Evolutionary conservation across 148 eudicot genomes (phyloP).

Genomic region (Vaccinium myrtillus): DNA sequence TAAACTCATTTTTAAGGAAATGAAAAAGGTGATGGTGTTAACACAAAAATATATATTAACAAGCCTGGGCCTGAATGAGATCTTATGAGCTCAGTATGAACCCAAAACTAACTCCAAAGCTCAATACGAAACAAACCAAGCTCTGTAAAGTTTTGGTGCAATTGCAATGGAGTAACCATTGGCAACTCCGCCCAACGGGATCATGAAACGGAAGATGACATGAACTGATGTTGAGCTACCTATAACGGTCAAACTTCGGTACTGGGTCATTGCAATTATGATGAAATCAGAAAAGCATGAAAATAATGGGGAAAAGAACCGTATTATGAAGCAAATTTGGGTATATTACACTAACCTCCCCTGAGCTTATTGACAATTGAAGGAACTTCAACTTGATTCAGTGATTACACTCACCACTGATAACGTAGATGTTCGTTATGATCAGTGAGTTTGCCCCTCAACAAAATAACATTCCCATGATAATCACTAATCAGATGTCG

Average conservation of each 20-base stretch:
- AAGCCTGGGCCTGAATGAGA: background rate
- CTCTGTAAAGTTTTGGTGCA: too few relatives aligned
- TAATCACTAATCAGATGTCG: background rate
- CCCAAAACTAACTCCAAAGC: background rate
- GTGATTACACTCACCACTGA: background rate
- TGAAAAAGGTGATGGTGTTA: background rate
- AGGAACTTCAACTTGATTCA: background rate
- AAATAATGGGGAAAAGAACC: background rate
- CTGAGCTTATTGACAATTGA: background rate
- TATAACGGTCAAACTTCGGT: background rate
- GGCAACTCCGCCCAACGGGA: background rate
- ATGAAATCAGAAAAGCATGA: background rate
- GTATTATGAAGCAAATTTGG: background rate
- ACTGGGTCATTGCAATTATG: background rate
- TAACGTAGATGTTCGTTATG: background rate
- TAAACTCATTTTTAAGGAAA: background rate
- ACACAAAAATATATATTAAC: background rate
- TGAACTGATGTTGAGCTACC: background rate
- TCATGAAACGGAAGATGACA: background rate
- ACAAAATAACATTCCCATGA: background rate
- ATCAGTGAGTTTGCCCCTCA: background rate
- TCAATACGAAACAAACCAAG: background rate
- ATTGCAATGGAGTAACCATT: background rate
- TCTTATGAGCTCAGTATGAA: background rate
- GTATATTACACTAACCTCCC: background rate